phyloP scores from a whole-genome alignment of 163 green algal genomes.

The Trebouxia gelatinosa region DNA sequence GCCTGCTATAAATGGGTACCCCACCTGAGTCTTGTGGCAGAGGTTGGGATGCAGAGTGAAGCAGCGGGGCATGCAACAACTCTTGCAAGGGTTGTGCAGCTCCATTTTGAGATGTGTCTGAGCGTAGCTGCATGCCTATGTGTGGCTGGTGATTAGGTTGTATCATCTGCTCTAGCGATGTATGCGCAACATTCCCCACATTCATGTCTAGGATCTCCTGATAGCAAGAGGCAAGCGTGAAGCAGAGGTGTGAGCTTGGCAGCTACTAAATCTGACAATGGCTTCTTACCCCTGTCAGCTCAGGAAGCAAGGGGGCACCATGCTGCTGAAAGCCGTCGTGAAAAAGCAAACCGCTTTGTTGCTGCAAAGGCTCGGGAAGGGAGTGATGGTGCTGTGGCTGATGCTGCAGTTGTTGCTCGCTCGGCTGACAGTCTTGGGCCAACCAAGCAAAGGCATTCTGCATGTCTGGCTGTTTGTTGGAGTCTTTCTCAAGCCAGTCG shows the following conservation, averaged over 20 bases:
- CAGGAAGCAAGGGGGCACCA: slow-evolving; percentile 6
- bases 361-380: background rate
- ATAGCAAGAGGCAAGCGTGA: background rate
- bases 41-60: too few species aligned
- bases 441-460: slow-evolving; percentile 12
- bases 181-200: background rate
- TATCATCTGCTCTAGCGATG: background rate
- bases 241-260: background rate
- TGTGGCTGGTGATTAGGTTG: background rate
- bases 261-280: too few species aligned
- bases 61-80: slow-evolving; percentile 4
- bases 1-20: too few species aligned
- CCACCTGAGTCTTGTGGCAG: too few species aligned
- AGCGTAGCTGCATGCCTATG: slow-evolving; percentile 7
- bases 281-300: slow-evolving; percentile 17
- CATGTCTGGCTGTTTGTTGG: slow-evolving; percentile 11
- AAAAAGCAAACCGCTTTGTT: background rate
- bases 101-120: slow-evolving; percentile 22
- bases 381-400: too few species aligned
- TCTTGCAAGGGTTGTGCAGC: background rate
- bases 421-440: background rate
- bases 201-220: background rate
- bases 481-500: slow-evolving; percentile 23
- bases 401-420: slow-evolving; percentile 1
- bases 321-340: slow-evolving; percentile 5